Evolutionary conservation across 164 flowering plant species (phyloP), one percentile per base, ranked within the genome.

Genomic region (Houttuynia cordata): DNA sequence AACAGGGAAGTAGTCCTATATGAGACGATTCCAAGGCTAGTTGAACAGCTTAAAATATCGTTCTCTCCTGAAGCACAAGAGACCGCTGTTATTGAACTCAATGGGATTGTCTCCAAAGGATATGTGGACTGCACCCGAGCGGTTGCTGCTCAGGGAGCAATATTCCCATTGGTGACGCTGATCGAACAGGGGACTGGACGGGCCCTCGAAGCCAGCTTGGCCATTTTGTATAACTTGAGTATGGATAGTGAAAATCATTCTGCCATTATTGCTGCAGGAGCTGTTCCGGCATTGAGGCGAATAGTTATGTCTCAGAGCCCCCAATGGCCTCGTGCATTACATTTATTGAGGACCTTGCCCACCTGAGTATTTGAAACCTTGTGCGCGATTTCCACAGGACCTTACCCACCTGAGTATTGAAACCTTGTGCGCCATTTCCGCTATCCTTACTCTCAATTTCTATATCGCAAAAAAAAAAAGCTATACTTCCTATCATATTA

Each of bases 201-300:
- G 58, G 84, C 81, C 14, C 73, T 70, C 0, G 95, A 87, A 65
- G 87, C 91, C 14, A 70, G 82, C 18, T 64, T 90, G 21, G 73
- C 85, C 7, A 70, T 90, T 51, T 69, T 90, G 30, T 81, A 82
- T 66, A 85, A 80, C 64, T 68, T 87, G 47, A 85, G 90, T 73
- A 85, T 84, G 92, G 86, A 90, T 53, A 68, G 67, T 20, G 97
- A 90, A 71, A 90, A 87, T 61, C 97, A 87, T 71, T 39, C 81
- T 0, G 82, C 80, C 8, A 85, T 90, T 41, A 8, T 85, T 49
- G 86, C 84, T 39, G 90, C 95, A 9, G 94, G 91, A 30, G 85
- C 91, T 39, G 79, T 83, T 37, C 90, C 94, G 0, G 66, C 62
- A 4, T 69, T 90, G 76, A 74, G 78, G 65, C 79, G 81, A 63